These are phyloP conservation scores for Jaenimonas drosophilae DNA, from an alignment of 208 protist genomes.

Conservation along the genomic window DNA sequence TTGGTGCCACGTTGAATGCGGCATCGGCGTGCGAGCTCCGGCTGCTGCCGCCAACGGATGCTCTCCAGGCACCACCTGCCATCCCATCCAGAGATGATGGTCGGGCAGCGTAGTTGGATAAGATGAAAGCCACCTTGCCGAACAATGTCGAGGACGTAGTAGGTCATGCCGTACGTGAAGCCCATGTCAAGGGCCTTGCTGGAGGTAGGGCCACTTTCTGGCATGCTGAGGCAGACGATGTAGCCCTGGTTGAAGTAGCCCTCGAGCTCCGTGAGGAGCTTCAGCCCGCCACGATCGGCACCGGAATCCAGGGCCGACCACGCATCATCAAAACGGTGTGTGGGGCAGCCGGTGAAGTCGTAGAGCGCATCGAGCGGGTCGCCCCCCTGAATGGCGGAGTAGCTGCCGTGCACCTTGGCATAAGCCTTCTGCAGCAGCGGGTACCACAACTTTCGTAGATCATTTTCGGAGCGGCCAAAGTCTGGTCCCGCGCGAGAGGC, in stretches of 20 bases:
- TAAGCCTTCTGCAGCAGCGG: constrained; percentile 84
- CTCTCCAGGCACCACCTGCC: constrained; percentile 6
- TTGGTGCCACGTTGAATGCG: not conserved
- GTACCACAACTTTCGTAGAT: constrained; percentile 73
- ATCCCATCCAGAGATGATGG: constrained; percentile 3
- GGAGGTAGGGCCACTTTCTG: constrained; percentile 4
- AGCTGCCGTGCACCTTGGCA: constrained; percentile 76
- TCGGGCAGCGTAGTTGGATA: constrained; percentile 4
- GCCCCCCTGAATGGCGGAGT: constrained; percentile 50
- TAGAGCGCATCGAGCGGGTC: constrained; percentile 43
- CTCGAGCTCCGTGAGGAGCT: constrained; percentile 23
- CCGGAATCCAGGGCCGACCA: constrained; percentile 5
- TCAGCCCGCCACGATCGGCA: not conserved
- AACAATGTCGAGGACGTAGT: constrained; percentile 5
- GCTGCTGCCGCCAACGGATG: constrained; percentile 7
- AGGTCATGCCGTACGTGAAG: constrained; percentile 6
- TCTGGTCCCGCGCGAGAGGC: constrained; percentile 20
- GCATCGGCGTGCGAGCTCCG: not conserved
- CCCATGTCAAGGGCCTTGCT: not conserved
- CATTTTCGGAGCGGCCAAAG: constrained; percentile 30
- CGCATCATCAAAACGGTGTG: constrained; percentile 14
- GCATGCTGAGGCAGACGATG: constrained; percentile 8
- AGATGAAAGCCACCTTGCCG: constrained; percentile 4
- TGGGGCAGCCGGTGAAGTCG: constrained; percentile 55
- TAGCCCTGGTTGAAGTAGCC: constrained; percentile 10